A percentile compares a stretch with the other conserved stretches of the same genome.
These are phyloP conservation scores for Lactifluus hygrophoroides DNA, from an alignment of 768 basidiomycete genomes.

Conservation along the genomic window DNA sequence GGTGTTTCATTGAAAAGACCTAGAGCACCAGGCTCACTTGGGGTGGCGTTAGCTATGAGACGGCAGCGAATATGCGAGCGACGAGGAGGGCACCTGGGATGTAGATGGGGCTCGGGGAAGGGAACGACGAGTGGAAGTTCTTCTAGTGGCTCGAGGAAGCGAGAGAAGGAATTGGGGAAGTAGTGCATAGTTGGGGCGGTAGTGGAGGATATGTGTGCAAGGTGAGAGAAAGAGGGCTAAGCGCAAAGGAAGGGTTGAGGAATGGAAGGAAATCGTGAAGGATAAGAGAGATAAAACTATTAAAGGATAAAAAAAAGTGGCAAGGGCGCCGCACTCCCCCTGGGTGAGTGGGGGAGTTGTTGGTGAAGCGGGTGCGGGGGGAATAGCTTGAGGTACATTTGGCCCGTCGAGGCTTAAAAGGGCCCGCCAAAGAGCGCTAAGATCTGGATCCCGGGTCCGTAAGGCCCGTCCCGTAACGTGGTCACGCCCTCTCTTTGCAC, in stretches of 20 bases:
- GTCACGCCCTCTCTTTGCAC: slow-evolving; percentile 5
- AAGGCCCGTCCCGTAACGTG: slow-evolving; percentile 8
- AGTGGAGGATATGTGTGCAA: neutral
- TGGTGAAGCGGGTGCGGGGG: slow-evolving; percentile 11
- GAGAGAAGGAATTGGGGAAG: neutral
- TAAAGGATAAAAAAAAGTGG: slow-evolving; percentile 14
- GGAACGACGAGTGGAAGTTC: slow-evolving; percentile 17
- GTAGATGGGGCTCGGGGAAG: slow-evolving; percentile 13
- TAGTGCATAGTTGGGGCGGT: slow-evolving; percentile 6
- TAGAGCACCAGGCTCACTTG: slow-evolving; percentile 17
- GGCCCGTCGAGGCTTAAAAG: slow-evolving; percentile 5
- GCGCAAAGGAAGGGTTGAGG: slow-evolving; percentile 13
- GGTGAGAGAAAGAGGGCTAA: slow-evolving; percentile 11
- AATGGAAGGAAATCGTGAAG: slow-evolving; percentile 15
- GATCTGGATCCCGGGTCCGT: slow-evolving; percentile 7
- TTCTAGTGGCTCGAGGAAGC: slow-evolving; percentile 18
- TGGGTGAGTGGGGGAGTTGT: slow-evolving; percentile 13
- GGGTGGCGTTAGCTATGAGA: neutral
- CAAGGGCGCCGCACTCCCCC: slow-evolving; percentile 14
- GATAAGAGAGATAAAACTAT: slow-evolving; percentile 15
- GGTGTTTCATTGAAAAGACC: slow-evolving; percentile 20
- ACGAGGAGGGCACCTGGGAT: slow-evolving; percentile 5
- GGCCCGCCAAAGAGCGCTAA: slow-evolving; percentile 4
- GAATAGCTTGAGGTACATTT: neutral
- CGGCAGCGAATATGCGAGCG: neutral